Base-by-base conservation (phyloP, 257 asterid genomes). In the Capsicum baccatum region DNA sequence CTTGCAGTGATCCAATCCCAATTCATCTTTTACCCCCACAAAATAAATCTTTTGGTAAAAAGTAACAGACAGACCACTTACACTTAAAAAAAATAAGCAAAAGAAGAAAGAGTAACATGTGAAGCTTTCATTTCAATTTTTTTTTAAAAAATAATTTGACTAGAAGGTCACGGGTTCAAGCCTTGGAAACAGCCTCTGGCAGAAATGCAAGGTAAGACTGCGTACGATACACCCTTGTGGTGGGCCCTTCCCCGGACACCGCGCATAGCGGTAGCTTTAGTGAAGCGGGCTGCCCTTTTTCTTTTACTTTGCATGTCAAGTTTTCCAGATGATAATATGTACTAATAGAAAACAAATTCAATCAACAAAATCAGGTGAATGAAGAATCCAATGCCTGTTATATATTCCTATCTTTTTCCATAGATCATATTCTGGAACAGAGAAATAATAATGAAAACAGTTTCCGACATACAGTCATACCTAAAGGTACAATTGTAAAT, bases 81-180 rank as follows among this genome's bases (percentile, higher is more conserved):
- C 21, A 26, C 63, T 76, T 26, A 26, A 26, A 52, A 52, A 76
- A 35, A 76, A 13, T 6, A 54, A 15, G 64, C 19, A 76, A 50
- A 76, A 47, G 21, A 76, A 62, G 5, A 73, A n/a, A 52, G 19
- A 47, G 81, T 11, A 76, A 76, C 44, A 76, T 55, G 47, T 52
- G 48, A 76, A 54, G 47, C 8, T 54, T 62, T 74, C 81, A 26
- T 21, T 52, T 44, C 58, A 71, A 26, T 44, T n/a, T 44, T 71
- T 5, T n/a, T 44, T 71, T 0, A 9, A 44, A 71, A 2, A 9
- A 21, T 44, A 3, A 42, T 6, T 42, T 42, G 4, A 6, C 47
- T 26, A 26, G 33, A 2, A 26, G 33, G 2, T 26, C 33, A 26
- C 33, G 33, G 33, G 33, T 26, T 26, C 33, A 26, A 26, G 33